Conservation (phyloP, 2,329 filamentous ascomycete species). For the Rhynchosporium agropyri region DNA sequence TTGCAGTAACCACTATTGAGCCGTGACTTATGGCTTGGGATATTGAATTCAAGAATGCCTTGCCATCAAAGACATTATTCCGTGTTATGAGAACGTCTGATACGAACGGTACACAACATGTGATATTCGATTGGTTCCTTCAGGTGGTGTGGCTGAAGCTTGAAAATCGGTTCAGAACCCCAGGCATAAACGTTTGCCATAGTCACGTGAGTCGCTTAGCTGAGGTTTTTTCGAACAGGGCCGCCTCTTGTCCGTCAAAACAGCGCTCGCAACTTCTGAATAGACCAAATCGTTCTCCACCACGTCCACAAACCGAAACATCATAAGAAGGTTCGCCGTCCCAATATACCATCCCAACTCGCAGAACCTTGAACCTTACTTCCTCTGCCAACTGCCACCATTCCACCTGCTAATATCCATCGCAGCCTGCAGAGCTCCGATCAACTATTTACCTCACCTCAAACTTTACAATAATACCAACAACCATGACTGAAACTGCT, state of each 20-base stretch:
- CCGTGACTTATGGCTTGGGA: too few species aligned
- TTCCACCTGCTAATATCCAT: constrained; percentile 35
- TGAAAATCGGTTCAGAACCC: background rate
- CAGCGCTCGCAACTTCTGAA: constrained; percentile 36
- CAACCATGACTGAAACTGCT: constrained; percentile 65
- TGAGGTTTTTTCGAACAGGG: constrained; percentile 25
- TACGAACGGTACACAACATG: too few species aligned
- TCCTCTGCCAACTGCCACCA: constrained; percentile 4
- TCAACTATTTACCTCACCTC: constrained; percentile 29
- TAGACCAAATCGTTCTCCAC: constrained; percentile 40
- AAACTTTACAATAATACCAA: constrained; percentile 32
- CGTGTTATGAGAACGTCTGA: too few species aligned
- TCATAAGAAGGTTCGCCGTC: constrained; percentile 36
- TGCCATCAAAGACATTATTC: too few species aligned
- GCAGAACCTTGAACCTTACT: background rate
- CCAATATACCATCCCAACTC: constrained; percentile 2
- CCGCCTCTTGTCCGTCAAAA: constrained; percentile 37
- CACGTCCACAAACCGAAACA: constrained; percentile 39
- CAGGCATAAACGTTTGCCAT: constrained; percentile 1
- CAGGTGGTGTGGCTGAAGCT: background rate
- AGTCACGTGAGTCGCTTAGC: constrained; percentile 28
- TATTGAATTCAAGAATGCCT: too few species aligned
- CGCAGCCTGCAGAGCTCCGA: constrained; percentile 29
- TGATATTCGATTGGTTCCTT: too few species aligned
- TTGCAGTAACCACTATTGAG: background rate